Evolutionary conservation across 2,329 filamentous ascomycete genomes (phyloP), one percentile per base, ranked within the genome.

Genomic region (Dichotomopilus funicola): DNA sequence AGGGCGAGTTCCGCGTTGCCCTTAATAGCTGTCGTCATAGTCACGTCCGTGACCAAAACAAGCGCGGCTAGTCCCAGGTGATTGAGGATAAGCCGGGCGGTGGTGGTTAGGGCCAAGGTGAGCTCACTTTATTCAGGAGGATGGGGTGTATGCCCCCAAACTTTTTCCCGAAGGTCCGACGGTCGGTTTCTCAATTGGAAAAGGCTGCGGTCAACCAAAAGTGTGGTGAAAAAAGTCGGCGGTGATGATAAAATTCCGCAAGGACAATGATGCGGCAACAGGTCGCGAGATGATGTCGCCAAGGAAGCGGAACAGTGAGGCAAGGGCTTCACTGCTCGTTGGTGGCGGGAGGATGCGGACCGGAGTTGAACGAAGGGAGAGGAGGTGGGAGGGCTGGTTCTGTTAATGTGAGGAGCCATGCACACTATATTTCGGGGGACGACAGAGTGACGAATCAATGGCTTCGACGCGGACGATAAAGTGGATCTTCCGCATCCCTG

Each of bases 371-470:
- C 54, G 62, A 54, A 58, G 52, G 60, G 59, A 50, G 55, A 58
- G 56, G 54, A 60, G 60, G 60, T 60, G 61, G 60, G 63, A 56
- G 61, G 61, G 60, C 53, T 56, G 62, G 53, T 63, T 63, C 49
- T 63, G 61, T 62, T 64, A 64, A 64, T 63, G 63, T 62, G 61
- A 63, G 59, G 57, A 58, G 60, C 55, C 12, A 60, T 59, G 54
- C 60, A 61, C 55, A 55, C 57, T 61, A 59, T 59, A 63, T 57
- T 62, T 63, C 58, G 60, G 60, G 62, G 56, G 40, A 59, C 45
- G 53, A 45, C 37, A 38, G 55, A 41, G 48, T 54, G 56, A 51
- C 63, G 49, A 64, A 62, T 62, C 57, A 56, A 13, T 8, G 6
- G 5, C 10, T 27, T 27, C 35, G 31, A 37, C 38, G 35, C 48